Base-by-base conservation (phyloP, 2,329 filamentous ascomycete species). In the Phialocephala sp. region DNA sequence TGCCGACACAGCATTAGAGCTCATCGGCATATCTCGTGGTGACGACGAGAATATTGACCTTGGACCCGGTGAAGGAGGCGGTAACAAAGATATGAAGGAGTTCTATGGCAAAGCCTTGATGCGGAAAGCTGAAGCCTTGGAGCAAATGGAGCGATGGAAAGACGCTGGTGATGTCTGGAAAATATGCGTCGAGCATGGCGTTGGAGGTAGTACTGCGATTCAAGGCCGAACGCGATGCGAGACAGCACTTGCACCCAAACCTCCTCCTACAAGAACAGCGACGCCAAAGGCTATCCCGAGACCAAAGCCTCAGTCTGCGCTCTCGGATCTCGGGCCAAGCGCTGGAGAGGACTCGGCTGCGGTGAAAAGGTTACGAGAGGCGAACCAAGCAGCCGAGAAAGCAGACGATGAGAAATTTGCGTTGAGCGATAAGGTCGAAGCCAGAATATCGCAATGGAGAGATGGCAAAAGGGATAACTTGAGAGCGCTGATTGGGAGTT, bases 361-460 rank as follows among this genome's bases (percentile, higher is more conserved):
- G 0, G 94, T 99, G 0, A 87, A 88, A 68, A 87, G 91, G 52
- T 81, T 99, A 27, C 89, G 94, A 18, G 90, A 88, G 64, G 93
- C 94, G 1, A 97, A 98, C 72, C 84, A 90, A 59, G 93, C 92
- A 0, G 93, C 94, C 0, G 94, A 96, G 62, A 88, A 86, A 66
- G 91, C 91, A 9, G 95, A 97, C 69, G 92, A 96, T 68, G 95
- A 98, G 81, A 97, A 94, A 76, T 94, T 98, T 74, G 93, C 90
- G 2, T 85, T 99, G 8, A 84, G 90, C 0, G 95, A 99, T 73
- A 86, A 89, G 71, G 93, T 99, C 0, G 93, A 97, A 74, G 91
- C 90, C 0, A 87, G 85, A 60, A 85, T 99, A 32, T 82, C 87
- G 0, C 83, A 88, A 0, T 99, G 95, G 95, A 90, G 92, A 67